Evolutionary conservation across 768 basidiomycete species (phyloP).

Genomic region (Zangia roseola): DNA sequence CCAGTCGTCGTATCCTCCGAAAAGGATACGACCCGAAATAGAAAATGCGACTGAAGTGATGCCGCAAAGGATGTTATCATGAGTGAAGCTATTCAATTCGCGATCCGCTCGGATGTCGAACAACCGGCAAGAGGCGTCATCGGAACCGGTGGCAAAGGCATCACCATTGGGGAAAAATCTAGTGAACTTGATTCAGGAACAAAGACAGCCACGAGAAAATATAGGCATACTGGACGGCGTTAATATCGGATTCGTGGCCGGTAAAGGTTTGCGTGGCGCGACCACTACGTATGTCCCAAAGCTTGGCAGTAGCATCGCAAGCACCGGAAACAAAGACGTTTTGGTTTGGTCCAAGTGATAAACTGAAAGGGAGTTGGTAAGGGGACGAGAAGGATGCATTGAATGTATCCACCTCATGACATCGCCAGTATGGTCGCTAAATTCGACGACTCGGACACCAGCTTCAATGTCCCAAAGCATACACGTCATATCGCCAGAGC

Average conservation of each 20-base stretch:
- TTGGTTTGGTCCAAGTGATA: conserved; percentile 92
- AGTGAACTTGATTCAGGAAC: conserved; percentile 10
- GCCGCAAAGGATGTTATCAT: conserved; percentile 98
- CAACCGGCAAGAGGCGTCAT: conserved; percentile 96
- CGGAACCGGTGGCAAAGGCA: conserved; percentile 97
- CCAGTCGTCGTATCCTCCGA: conserved; percentile 99
- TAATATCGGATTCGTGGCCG: conserved; percentile 98
- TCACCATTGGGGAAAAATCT: conserved; percentile 99
- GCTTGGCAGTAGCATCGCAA: conserved; percentile 96
- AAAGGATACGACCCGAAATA: conserved; percentile 93
- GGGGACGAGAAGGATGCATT: conserved; percentile 7
- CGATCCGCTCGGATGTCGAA: conserved; percentile 98
- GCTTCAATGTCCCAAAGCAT: conserved; percentile 99
- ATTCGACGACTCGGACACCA: conserved; percentile 96
- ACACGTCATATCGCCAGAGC: conserved; percentile 99
- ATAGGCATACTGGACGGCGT: conserved; percentile 88
- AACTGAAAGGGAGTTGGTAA: conserved; percentile 42
- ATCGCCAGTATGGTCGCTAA: conserved; percentile 98
- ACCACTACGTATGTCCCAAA: conserved; percentile 98
- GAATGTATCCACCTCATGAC: conserved; percentile 85
- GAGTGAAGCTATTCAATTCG: conserved; percentile 94
- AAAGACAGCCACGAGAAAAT: neutral
- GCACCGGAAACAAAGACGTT: conserved; percentile 98
- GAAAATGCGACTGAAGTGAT: conserved; percentile 99
- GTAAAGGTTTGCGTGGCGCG: conserved; percentile 98